Evolutionary conservation across 371 early-diverging fungal genomes (phyloP).

Genomic region (Mucor indicus): DNA sequence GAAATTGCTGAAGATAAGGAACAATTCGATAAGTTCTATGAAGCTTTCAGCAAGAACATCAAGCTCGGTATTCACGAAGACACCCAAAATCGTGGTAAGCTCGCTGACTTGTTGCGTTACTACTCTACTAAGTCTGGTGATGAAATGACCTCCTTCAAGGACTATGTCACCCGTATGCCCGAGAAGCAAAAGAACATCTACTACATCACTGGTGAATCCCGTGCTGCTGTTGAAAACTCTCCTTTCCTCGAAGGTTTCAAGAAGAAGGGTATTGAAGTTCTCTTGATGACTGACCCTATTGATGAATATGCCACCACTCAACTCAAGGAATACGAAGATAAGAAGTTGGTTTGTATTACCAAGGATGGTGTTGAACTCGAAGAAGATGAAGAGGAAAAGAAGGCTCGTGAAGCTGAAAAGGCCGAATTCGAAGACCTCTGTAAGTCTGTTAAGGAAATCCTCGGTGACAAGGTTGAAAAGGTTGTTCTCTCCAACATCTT

Average conservation of each 20-base stretch:
- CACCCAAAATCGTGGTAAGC: constrained; percentile 59
- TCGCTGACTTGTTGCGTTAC: constrained; percentile 75
- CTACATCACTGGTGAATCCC: constrained; percentile 98
- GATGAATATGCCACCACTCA: constrained; percentile 97
- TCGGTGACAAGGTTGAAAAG: constrained; percentile 98
- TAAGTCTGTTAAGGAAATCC: constrained; percentile 83
- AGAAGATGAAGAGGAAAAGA: constrained; percentile 96
- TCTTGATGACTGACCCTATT: constrained; percentile 94
- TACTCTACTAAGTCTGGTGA: constrained; percentile 65
- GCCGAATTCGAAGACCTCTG: constrained; percentile 82
- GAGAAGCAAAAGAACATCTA: constrained; percentile 86
- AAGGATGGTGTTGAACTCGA: constrained; percentile 99
- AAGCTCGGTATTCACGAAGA: constrained; percentile 83
- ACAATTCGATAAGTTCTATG: constrained; percentile 73
- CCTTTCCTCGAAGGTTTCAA: constrained; percentile 98
- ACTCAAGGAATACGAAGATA: constrained; percentile 98
- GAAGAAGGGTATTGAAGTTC: constrained; percentile 95
- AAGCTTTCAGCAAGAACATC: constrained; percentile 65
- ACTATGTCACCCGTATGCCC: constrained; percentile 80
- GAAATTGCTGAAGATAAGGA: constrained; percentile 68
- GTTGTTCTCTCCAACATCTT: constrained; percentile 93
- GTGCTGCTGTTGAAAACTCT: constrained; percentile 92
- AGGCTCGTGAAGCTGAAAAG: constrained; percentile 85
- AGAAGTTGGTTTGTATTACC: constrained; percentile 96
- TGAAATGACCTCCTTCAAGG: constrained; percentile 67